phyloP scores from a whole-genome alignment of 2,329 filamentous ascomycete genomes.

The Colletotrichum tropicale region DNA sequence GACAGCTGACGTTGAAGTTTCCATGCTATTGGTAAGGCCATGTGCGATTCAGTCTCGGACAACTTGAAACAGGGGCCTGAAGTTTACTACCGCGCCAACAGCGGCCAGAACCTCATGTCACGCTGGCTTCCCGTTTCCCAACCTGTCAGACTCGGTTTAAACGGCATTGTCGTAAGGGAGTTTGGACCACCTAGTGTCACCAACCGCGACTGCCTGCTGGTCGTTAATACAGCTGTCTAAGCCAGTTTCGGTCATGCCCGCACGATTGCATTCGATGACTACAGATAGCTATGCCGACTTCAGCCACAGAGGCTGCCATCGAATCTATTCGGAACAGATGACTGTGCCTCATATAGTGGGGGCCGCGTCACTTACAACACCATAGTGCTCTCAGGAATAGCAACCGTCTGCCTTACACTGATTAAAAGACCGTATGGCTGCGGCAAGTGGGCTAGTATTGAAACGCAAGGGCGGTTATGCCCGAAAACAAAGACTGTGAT shows the following conservation, averaged over 20 bases:
- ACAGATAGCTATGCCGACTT: not conserved
- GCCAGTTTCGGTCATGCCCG: not conserved
- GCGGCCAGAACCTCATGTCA: not conserved
- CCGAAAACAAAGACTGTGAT: not conserved
- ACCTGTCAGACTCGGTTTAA: not conserved
- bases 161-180: not conserved
- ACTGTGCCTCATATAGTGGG: not conserved
- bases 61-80: not conserved
- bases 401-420: not conserved
- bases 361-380: not conserved
- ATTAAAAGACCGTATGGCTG: not conserved
- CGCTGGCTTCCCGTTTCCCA: not conserved
- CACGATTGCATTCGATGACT: not conserved
- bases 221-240: not conserved
- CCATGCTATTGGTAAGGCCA: not conserved
- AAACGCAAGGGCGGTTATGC: not conserved
- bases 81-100: not conserved
- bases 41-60: not conserved
- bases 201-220: not conserved
- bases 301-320: not conserved
- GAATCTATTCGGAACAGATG: conserved; percentile 4
- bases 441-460: not conserved
- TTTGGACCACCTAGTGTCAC: not conserved
- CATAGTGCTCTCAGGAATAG: not conserved
- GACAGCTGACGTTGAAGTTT: not conserved